phyloP scores from a whole-genome alignment of 2,329 filamentous ascomycete genomes.

The Tolypocladium endophyticum region DNA sequence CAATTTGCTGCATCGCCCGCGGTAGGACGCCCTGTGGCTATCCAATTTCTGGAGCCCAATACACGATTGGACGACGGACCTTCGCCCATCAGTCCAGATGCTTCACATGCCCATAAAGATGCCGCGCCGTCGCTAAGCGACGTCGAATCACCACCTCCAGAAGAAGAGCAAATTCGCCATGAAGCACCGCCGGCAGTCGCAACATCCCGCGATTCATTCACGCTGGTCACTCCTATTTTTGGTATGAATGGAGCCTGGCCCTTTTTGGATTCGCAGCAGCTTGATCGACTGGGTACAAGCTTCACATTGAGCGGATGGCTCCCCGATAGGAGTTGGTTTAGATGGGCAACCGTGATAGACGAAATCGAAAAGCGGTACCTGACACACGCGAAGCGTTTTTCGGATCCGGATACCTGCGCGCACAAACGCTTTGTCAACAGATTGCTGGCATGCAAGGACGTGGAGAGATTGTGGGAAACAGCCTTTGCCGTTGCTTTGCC shows the following conservation, averaged over 20 bases:
- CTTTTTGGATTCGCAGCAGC: constrained; percentile 16
- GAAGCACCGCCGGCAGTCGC: neutral
- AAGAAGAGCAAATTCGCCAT: neutral
- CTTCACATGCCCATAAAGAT: neutral
- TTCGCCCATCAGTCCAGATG: neutral
- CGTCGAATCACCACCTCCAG: neutral
- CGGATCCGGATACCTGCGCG: neutral
- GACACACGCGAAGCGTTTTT: neutral
- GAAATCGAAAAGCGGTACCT: constrained; percentile 16
- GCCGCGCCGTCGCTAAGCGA: neutral
- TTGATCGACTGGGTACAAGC: constrained; percentile 25
- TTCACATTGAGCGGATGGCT: constrained; percentile 33
- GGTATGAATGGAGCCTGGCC: constrained; percentile 21
- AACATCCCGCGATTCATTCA: constrained; percentile 1
- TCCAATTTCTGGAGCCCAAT: constrained; percentile 32
- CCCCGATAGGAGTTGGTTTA: constrained; percentile 26
- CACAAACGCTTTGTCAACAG: constrained; percentile 12
- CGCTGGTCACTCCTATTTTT: constrained; percentile 11
- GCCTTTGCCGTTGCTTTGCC: constrained; percentile 12
- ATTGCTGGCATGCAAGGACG: constrained; percentile 30
- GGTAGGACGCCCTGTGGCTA: neutral
- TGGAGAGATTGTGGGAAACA: constrained; percentile 31
- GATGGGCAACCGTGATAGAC: constrained; percentile 17
- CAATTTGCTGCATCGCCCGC: neutral
- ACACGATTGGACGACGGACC: constrained; percentile 17